Evolutionary conservation across 1,139 yeast species (phyloP), one percentile per base, ranked within the genome.

Genomic region (Groenewaldozyma sp.): DNA sequence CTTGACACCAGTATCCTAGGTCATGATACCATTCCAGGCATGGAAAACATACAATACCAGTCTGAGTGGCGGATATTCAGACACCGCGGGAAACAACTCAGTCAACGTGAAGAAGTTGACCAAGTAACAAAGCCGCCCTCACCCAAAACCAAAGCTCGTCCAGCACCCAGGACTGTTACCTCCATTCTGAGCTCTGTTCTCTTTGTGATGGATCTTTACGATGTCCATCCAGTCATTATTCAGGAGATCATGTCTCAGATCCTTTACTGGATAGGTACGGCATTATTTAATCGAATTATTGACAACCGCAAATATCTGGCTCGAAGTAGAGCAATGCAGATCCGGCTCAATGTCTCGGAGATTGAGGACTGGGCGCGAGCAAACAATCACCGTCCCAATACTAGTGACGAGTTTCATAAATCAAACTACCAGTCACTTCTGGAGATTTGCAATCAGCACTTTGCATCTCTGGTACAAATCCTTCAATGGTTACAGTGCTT

Each of bases 321-420:
- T 0, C 71, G 99, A 43, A 71, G 86, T 2, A 77, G 82, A 49
- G 97, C 97, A 0, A 76, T 91, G 60, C 97, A 91, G 58, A 79
- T 91, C 36, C 69, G 97, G 40, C 71, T 91, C 45, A 91, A 91
- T 53, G 59, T 91, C 7, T 86, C 95, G 0, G 74, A 83, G 2
- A 64, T 91, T 37, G 96, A 91, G 59, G 96, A 91, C 55, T 91
- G 98, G 98, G 72, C 91, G 27, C 72, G 94, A 45, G 71, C 82
- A 3, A 91, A 84, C 55, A 82, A 84, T 59, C 70, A 69, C 54
- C 68, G 70, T 47, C 81, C 76, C 14, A 66, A 62, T 16, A 54
- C 57, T 24, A 50, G 46, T 9, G 59, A 59, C 41, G 56, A 71
- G 64, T 58, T 57, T 40, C 45, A 49, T 18, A 29, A 33, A 14